Conservation (phyloP, 805 yeast genomes). For the Candida anglica region DNA sequence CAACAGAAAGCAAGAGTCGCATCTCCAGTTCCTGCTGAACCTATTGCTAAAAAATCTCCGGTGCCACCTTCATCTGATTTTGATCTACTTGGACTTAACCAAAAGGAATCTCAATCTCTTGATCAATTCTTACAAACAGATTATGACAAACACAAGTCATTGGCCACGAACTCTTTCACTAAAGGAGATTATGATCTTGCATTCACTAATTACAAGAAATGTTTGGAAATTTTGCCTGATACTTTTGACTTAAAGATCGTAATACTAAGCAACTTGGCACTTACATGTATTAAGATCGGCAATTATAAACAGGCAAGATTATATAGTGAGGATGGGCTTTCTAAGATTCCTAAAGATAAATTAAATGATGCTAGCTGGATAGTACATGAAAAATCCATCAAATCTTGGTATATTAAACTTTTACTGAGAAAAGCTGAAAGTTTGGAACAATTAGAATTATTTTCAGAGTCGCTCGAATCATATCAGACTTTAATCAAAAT, state of each 20-base stretch:
- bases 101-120: slow-evolving; percentile 25
- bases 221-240: slow-evolving; percentile 50
- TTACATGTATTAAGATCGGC: slow-evolving; percentile 65
- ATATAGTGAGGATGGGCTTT: slow-evolving; percentile 46
- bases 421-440: slow-evolving; percentile 75
- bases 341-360: slow-evolving; percentile 25
- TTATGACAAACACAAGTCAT: slow-evolving; percentile 46
- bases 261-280: slow-evolving; percentile 71
- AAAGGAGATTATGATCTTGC: slow-evolving; percentile 83
- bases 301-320: slow-evolving; percentile 52
- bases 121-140: slow-evolving; percentile 38
- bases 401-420: slow-evolving; percentile 72
- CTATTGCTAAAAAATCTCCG: background rate
- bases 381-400: slow-evolving; percentile 49
- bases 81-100: slow-evolving; percentile 24
- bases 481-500: slow-evolving; percentile 59
- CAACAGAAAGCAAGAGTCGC: background rate
- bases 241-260: slow-evolving; percentile 65
- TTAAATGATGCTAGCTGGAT: slow-evolving; percentile 22
- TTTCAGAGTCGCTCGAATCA: slow-evolving; percentile 53
- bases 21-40: background rate
- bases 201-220: slow-evolving; percentile 50
- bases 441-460: slow-evolving; percentile 73
- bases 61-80: slow-evolving; percentile 30
- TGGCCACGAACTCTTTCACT: slow-evolving; percentile 62